Base-by-base conservation (phyloP, 2,329 filamentous ascomycete species). In the Ophiostoma sp. region DNA sequence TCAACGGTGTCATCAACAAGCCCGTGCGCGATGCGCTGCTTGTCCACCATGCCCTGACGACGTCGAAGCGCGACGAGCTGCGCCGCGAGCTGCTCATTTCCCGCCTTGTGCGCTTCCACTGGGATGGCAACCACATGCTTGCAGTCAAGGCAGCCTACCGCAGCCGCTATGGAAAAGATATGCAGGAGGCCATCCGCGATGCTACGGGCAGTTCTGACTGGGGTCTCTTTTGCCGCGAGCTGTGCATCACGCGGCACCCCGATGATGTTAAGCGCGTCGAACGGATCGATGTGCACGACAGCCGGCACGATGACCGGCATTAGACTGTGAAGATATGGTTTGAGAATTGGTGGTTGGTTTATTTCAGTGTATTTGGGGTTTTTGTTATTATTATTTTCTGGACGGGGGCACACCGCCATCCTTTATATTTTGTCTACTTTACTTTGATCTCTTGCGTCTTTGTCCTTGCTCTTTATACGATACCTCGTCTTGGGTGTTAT, bases 1-100 rank as follows among this genome's bases (percentile, higher is more conserved):
- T 99, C 76, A 97, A 98, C 80, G 95, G 95, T 76, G 89, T 96
- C 71, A 96, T 98, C 82, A 98, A 98, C 81, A 91, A 91, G 71
- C 94, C 95, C 6, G 93, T 96, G 73, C 92, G 95, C 70, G 95
- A 98, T 79, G 93, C 94, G 3, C 85, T 97, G 52, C 88, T 98
- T 2, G 84, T 99, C 1, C 89, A 96, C 79, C 95, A 98, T 81
- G 94, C 95, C 1, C 88, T 98, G 74, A 90, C 89, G 27, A 86
- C 90, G 65, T 89, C 90, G 3, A 86, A 85, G 73, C 87, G 86
- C 73, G 91, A 94, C 76, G 80, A 86, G 69, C 83, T 94, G 73
- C 88, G 94, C 39, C 90, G 91, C 65, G 94, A 97, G 78, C 82
- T 97, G 67, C 87, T 99, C 68, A 96, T 96, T 73, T 94, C 90